phyloP scores from a whole-genome alignment of 2,329 filamentous ascomycete genomes.

The Tolypocladium cylindrosporum region DNA sequence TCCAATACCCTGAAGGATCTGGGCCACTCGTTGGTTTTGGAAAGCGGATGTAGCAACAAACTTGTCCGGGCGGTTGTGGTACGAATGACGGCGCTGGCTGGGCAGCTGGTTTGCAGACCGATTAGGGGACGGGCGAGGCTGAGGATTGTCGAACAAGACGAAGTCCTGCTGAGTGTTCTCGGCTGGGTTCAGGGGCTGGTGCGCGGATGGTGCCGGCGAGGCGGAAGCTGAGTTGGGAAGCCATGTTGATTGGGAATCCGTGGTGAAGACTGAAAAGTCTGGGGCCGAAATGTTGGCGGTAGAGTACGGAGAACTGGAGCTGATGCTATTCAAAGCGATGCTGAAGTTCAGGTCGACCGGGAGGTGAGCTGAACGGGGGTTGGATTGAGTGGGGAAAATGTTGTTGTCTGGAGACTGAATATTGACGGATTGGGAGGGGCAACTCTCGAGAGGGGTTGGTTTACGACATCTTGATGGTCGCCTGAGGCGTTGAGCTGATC shows the following conservation, averaged over 20 bases:
- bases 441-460: constrained; percentile 28
- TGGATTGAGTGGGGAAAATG: constrained; percentile 36
- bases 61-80: constrained; percentile 34
- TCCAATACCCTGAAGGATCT: constrained; percentile 49
- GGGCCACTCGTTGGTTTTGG: constrained; percentile 50
- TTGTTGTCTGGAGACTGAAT: constrained; percentile 38
- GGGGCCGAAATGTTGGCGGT: constrained; percentile 51
- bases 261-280: constrained; percentile 70
- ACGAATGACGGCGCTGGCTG: constrained; percentile 35
- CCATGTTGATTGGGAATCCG: constrained; percentile 76
- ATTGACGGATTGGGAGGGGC: constrained; percentile 33
- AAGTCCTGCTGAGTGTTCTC: constrained; percentile 57
- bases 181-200: constrained; percentile 42
- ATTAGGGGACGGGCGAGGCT: constrained; percentile 27
- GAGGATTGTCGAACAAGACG: constrained; percentile 59
- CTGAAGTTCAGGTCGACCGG: constrained; percentile 60
- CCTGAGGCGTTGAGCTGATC: constrained; percentile 21
- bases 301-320: constrained; percentile 42
- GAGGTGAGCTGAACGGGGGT: constrained; percentile 38
- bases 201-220: constrained; percentile 54
- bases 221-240: constrained; percentile 58
- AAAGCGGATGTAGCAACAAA: constrained; percentile 21
- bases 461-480: constrained; percentile 50
- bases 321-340: constrained; percentile 46
- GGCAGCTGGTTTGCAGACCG: constrained; percentile 27